Evolutionary conservation across 345 rosid species (phyloP), one percentile per base, ranked within the genome.

Genomic region (Balakata baccata): DNA sequence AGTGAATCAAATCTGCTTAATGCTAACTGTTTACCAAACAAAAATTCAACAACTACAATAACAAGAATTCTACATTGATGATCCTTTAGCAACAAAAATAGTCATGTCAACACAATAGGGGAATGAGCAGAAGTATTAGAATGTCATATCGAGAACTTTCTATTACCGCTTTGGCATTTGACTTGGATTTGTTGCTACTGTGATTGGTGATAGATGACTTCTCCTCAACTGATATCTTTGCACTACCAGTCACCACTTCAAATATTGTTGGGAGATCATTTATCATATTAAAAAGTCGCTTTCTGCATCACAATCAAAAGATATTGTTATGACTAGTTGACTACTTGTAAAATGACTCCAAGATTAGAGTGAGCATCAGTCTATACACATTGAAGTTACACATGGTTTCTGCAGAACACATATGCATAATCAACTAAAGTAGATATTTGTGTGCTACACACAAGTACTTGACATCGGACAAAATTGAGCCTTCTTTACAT

Each of bases 181-280:
- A 85, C 75, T 89, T 91, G 72, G 96, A 87, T 75, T 87, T 86
- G 83, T 82, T 86, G 85, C 87, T 83, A 74, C 89, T 88, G 58
- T 87, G 85, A 81, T 91, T 91, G 68, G 95, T 81, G 72, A 79
- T 84, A 52, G 91, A 82, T 10, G 89, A 81, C 65, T 91, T 90
- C 38, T 87, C 94, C 82, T 85, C 89, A 18, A 84, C 70, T 72
- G 81, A 90, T 78, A 87, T 90, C 94, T 89, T 88, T 14, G 84
- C 84, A 47, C 78, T 66, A 60, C 94, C 96, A 46, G 87, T 80
- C 49, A 91, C 97, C 64, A 89, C 83, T 86, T 93, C 97, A 77
- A 84, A 93, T 77, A 93, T 85, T 41, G 97, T 89, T 43, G 92
- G 96, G 73, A 89, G 93, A 2, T 91, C 97, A 81, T 91, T 91